These are phyloP conservation scores for Teunomyces panamensis DNA, from an alignment of 805 yeast species.

Conservation along the genomic window DNA sequence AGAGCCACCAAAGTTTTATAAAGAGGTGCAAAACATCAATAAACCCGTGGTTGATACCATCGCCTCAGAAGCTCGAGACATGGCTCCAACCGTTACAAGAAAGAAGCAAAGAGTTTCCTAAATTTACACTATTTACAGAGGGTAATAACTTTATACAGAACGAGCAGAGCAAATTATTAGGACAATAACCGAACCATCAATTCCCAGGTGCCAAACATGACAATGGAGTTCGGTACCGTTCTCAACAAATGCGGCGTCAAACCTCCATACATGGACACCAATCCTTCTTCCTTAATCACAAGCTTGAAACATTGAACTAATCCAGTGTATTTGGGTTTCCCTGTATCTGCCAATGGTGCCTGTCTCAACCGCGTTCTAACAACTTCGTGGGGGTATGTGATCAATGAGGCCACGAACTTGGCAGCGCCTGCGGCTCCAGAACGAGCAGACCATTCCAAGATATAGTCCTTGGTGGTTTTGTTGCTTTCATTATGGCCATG, in stretches of 20 bases:
- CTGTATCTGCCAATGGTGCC: constrained; percentile 74
- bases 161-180: constrained; percentile 2
- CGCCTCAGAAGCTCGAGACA: constrained; percentile 7
- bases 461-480: constrained; percentile 52
- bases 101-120: not conserved
- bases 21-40: constrained; percentile 32
- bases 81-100: not conserved
- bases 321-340: constrained; percentile 85
- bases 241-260: constrained; percentile 94
- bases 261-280: constrained; percentile 94
- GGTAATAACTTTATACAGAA: constrained; percentile 2
- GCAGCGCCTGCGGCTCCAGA: constrained; percentile 98
- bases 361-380: constrained; percentile 94
- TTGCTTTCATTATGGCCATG: constrained; percentile 28
- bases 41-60: constrained; percentile 8
- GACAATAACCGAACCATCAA: constrained; percentile 44
- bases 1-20: constrained; percentile 47
- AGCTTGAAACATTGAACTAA: constrained; percentile 81
- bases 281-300: constrained; percentile 88
- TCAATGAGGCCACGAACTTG: constrained; percentile 84
- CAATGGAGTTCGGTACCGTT: constrained; percentile 96
- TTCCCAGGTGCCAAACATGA: constrained; percentile 99
- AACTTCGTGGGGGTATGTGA: constrained; percentile 97
- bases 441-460: constrained; percentile 90
- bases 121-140: constrained; percentile 6